A percentile compares a stretch with the other conserved stretches of the same genome.
These are phyloP conservation scores for Pseudogymnoascus sp. DNA, from an alignment of 2,329 filamentous ascomycete genomes.

Conservation along the genomic window DNA sequence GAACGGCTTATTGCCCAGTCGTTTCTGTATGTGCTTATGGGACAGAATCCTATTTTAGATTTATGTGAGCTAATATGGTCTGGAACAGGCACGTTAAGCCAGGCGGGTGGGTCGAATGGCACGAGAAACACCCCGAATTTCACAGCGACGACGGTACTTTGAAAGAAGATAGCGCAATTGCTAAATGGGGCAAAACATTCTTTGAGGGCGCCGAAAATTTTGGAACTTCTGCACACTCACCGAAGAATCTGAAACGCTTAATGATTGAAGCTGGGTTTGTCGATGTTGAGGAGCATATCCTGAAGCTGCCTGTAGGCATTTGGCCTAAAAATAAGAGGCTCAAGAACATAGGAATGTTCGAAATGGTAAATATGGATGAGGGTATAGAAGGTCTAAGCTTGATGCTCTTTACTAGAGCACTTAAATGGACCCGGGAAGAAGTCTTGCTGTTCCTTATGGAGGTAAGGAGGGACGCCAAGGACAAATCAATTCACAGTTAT, in stretches of 20 bases:
- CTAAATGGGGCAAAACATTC: conserved; percentile 23
- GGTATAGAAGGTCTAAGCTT: not conserved
- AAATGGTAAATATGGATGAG: not conserved
- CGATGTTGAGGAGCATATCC: conserved; percentile 31
- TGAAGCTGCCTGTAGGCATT: conserved; percentile 40
- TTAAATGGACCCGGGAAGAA: not conserved
- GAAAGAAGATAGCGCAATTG: conserved; percentile 17
- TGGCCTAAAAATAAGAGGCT: conserved; percentile 41
- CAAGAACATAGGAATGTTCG: conserved; percentile 33
- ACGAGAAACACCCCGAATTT: not conserved
- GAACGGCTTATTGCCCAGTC: not conserved
- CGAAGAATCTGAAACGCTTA: not conserved
- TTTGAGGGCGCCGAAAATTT: conserved; percentile 34
- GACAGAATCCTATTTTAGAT: not conserved
- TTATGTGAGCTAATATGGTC: not conserved
- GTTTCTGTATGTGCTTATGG: not conserved
- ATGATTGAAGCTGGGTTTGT: conserved; percentile 32
- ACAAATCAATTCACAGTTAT: not conserved
- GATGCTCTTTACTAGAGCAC: not conserved
- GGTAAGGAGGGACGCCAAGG: not conserved
- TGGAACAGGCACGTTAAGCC: not conserved
- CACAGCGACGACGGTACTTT: conserved; percentile 9
- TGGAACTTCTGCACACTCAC: conserved; percentile 19
- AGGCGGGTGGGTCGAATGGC: conserved; percentile 4
- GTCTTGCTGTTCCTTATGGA: not conserved